Conservation (phyloP, 176 grass and related monocot genomes). For the Carex cristatella region DNA sequence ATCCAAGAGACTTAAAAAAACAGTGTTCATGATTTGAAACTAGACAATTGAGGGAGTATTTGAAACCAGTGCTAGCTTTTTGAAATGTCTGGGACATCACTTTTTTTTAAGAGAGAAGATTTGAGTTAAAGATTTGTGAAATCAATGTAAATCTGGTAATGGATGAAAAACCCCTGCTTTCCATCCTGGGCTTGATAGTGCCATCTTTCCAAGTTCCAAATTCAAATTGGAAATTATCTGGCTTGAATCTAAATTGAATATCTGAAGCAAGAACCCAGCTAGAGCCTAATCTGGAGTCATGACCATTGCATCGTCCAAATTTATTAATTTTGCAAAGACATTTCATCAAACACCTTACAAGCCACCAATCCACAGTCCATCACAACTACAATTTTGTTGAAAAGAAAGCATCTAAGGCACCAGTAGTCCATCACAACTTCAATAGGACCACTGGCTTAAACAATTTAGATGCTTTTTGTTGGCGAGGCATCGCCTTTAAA, state of each 20-base stretch:
- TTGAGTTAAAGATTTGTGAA: background rate
- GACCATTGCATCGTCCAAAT: background rate
- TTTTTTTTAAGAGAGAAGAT: background rate
- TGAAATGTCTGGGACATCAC: too few relatives aligned
- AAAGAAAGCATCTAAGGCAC: too few relatives aligned
- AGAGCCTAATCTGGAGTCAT: background rate
- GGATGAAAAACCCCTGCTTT: background rate
- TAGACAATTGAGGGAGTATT: background rate
- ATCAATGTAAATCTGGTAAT: background rate
- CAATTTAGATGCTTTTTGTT: too few relatives aligned
- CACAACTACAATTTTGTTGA: background rate
- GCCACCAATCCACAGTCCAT: background rate
- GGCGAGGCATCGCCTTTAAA: too few relatives aligned
- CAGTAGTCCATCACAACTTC: too few relatives aligned
- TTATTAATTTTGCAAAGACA: background rate
- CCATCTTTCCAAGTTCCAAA: background rate
- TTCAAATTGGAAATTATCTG: background rate
- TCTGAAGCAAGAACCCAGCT: background rate
- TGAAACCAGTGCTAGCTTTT: too few relatives aligned
- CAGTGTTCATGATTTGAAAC: background rate
- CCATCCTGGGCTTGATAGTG: background rate
- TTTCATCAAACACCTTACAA: slow-evolving; percentile 5
- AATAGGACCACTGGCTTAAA: too few relatives aligned
- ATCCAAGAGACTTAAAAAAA: background rate
- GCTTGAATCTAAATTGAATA: background rate